Base-by-base conservation (phyloP, 2,329 filamentous ascomycete species). In the Hortaea sp. region DNA sequence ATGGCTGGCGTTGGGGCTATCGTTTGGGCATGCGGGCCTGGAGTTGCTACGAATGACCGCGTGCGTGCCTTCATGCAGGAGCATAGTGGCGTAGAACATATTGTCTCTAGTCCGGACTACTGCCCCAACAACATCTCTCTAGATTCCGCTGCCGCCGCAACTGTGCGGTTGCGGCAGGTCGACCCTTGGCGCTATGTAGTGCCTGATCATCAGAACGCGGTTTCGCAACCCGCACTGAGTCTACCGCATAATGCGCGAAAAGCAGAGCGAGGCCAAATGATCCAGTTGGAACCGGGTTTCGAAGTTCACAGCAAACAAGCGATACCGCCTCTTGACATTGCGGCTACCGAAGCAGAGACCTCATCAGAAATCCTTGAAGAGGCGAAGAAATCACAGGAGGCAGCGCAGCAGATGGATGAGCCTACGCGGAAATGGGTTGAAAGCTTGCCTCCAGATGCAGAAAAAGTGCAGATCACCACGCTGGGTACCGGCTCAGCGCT, bases 401-500 rank as follows among this genome's bases (percentile, higher is more conserved):
- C 61, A 35, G 63, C 67, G 12, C 61, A 54, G 52, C 12, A 44
- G 69, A 57, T 64, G 71, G 81, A 78, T 82, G 52, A 66, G 74
- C n/a, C 77, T 81, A 47, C 13, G 5, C 34, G 51, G n/a, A 43
- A 69, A 57, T 65, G 71, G 81, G 78, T 82, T 51, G 66, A 74
- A n/a, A 77, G 82, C 50, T 77, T 94, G 2, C 84, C 85, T 2
- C 42, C 47, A 11, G 57, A 50, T 28, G 78, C 79, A 53, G 75
- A 78, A 31, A 82, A 95, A 57, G 79, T 83, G 0, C 88, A 95
- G 64, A 79, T 98, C 42, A 83, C 89, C 35, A 80, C 88, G 1
- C 76, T 98, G 0, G 92, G 92, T 5, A 98, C 92, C 2, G 92
- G 92, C 6, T 97, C 90, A 3, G 85, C 90, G 0, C 63, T 85